A percentile compares a stretch with the other conserved stretches of the same genome.
Conservation (phyloP, 2,329 filamentous ascomycete species). For the Pseudogymnoascus sp. region DNA sequence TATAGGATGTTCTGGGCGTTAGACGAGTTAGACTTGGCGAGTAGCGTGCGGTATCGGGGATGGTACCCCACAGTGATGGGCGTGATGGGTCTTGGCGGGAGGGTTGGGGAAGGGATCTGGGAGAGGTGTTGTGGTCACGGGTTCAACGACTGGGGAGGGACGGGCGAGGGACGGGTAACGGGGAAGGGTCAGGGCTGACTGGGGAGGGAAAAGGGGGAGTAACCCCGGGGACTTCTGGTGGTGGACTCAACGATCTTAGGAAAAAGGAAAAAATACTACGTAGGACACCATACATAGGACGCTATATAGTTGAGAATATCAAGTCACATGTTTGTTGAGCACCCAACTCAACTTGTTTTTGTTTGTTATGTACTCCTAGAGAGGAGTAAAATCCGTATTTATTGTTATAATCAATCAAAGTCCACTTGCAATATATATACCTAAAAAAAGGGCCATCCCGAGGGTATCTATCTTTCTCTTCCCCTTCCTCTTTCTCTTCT, state of each 20-base stretch:
- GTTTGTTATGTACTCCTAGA: neutral
- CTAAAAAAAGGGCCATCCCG: constrained; percentile 5
- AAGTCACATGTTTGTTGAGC: no score
- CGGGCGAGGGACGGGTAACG: neutral
- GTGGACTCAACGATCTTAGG: neutral
- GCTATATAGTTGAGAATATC: neutral
- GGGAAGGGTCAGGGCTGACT: neutral
- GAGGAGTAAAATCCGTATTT: neutral
- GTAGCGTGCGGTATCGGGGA: neutral
- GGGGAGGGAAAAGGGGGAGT: neutral
- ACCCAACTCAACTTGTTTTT: neutral
- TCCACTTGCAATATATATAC: constrained; percentile 6
- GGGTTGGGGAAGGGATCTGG: neutral
- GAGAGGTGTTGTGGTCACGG: neutral
- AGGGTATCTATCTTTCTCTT: constrained; percentile 3
- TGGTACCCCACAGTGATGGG: neutral
- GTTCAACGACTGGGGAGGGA: neutral
- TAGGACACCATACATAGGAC: neutral
- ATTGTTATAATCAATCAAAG: neutral
- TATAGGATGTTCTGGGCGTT: neutral
- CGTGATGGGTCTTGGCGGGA: neutral
- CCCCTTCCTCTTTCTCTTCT: neutral
- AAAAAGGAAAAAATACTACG: neutral
- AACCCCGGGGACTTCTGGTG: neutral
- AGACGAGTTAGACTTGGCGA: no score